Percentiles rank a stretch among this genome's conserved stretches.
Evolutionary conservation across 305 asterid species (phyloP).

Genomic region (Fraxinus albicans): DNA sequence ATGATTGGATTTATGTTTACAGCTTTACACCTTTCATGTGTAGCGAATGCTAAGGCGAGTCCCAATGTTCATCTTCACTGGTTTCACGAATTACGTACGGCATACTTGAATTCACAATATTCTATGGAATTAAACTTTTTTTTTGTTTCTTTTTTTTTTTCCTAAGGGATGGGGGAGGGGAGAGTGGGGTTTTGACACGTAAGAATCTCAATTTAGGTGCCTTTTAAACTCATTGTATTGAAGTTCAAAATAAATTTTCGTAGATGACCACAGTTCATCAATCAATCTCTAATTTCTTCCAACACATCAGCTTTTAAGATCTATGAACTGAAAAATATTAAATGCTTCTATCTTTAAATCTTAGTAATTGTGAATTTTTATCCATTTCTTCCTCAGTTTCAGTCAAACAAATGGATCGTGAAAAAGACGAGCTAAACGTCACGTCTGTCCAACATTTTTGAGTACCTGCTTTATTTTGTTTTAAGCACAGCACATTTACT

Average conservation of each 20-base stretch:
- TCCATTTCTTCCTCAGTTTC: not conserved
- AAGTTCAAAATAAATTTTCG: not conserved
- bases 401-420: not conserved
- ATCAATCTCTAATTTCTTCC: not conserved
- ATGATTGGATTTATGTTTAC: not conserved
- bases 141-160: not conserved
- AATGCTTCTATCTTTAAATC: not conserved
- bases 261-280: not conserved
- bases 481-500: conserved; percentile 7
- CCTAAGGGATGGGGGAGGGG: not conserved
- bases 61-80: not conserved
- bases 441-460: not conserved
- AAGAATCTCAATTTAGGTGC: not conserved
- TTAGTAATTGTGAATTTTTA: not conserved
- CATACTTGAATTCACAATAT: not conserved
- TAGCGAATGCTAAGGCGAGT: not conserved
- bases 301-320: not conserved
- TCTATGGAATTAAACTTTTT: not conserved
- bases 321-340: not conserved
- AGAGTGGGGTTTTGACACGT: not conserved
- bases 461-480: not conserved
- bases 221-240: not conserved
- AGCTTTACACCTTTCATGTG: not conserved
- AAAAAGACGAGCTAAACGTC: not conserved
- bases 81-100: not conserved